Evolutionary conservation across 2,329 filamentous ascomycete genomes (phyloP), one percentile per base, ranked within the genome.

Genomic region (Fusarium piperis): DNA sequence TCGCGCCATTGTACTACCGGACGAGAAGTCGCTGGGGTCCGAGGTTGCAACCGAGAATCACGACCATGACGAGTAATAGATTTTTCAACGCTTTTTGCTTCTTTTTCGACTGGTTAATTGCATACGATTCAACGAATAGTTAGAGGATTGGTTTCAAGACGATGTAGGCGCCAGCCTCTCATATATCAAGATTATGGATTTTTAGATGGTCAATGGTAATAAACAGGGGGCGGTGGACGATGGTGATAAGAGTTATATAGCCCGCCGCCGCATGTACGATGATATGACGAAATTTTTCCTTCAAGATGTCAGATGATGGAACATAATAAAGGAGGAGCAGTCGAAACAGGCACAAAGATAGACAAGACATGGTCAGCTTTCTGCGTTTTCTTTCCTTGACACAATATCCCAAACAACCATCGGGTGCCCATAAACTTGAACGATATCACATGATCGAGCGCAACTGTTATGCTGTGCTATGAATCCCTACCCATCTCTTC

Each of bases 1-100:
- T 57, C 76, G 78, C 3, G 80, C 80, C 16, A 79, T 82, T 32
- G 76, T 79, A 48, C 63, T 82, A 8, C 79, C 78, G 2, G 68
- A 74, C 23, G 76, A 78, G 39, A 70, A 68, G n/a, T 64, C 60
- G 11, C 41, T 77, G 11, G 39, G 70, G 1, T 57, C 66, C 7
- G 67, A 77, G 20, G 38, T 63, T 3, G 32, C 48, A 16, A 48
- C 38, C 1, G 55, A 71, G 18, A 35, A 67, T 20, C 71, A 73
- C 11, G 64, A 73, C 11, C 70, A 73, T 52, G 57, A 18, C 28
- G 71, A 73, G 15, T 73, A 52, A 48, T 18, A 11, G 41, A 12
- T 33, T n/a, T 32, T 12, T 15, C 13, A 35, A 35, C 13, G 8
- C 26, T 11, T 15, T 46, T 33, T n/a, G 26, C 36, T 8, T 46